phyloP scores from a whole-genome alignment of 441 rosid species.

The Biscutella laevigata region DNA sequence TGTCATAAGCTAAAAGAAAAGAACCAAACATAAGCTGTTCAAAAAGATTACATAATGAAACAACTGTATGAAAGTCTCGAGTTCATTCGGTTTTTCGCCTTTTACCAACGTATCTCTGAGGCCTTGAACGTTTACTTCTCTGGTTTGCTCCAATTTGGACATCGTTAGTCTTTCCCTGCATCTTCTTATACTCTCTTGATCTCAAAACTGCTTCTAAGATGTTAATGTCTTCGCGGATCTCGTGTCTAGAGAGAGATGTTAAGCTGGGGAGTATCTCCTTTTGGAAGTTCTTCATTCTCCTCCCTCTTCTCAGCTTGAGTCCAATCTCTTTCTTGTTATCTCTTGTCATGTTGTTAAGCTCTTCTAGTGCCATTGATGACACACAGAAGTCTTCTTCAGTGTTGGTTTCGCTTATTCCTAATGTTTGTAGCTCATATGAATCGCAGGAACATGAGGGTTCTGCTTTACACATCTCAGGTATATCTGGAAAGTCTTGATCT shows the following conservation, averaged over 20 bases:
- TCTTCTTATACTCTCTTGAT: constrained; percentile 67
- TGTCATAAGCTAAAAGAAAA: constrained; percentile 13
- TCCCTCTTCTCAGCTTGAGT: constrained; percentile 59
- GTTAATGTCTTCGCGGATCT: constrained; percentile 64
- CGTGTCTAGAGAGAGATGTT: constrained; percentile 55
- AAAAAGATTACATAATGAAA: constrained; percentile 17
- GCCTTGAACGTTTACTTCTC: constrained; percentile 19
- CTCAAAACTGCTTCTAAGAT: constrained; percentile 65
- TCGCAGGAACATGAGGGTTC: constrained; percentile 39
- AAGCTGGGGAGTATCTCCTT: constrained; percentile 65
- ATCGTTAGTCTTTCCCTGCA: constrained; percentile 33
- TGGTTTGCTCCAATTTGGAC: constrained; percentile 11
- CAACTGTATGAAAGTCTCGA: not conserved
- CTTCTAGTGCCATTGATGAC: constrained; percentile 46
- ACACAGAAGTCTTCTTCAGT: constrained; percentile 41
- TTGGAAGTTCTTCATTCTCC: constrained; percentile 80
- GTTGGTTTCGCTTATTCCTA: constrained; percentile 44
- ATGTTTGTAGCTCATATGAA: constrained; percentile 48
- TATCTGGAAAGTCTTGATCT: constrained; percentile 11
- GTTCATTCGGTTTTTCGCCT: constrained; percentile 11
- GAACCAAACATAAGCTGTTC: constrained; percentile 16
- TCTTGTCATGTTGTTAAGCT: constrained; percentile 23
- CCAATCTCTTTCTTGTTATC: constrained; percentile 38
- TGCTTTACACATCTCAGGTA: constrained; percentile 11
- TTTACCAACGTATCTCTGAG: constrained; percentile 15